Evolutionary conservation across 257 asterid genomes (phyloP).

Genomic region (Solanum tarapatanum): DNA sequence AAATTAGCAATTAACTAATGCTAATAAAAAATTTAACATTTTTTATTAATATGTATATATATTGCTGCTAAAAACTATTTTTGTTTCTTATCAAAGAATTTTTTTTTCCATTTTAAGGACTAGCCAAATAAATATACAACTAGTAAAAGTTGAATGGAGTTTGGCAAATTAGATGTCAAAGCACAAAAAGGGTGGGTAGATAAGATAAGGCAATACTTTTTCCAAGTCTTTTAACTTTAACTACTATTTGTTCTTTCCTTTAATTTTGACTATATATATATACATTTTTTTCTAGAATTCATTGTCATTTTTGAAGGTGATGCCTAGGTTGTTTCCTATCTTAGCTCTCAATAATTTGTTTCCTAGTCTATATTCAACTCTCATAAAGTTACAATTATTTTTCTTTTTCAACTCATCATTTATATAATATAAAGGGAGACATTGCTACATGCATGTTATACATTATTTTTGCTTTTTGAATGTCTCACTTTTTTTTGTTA

Average conservation of each 20-base stretch:
- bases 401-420: not conserved
- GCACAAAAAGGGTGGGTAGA: slow-evolving; percentile 1
- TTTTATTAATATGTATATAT: too few relatives aligned
- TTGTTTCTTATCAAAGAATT: too few relatives aligned
- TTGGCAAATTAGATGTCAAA: not conserved
- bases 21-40: too few relatives aligned
- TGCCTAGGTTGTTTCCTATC: not conserved
- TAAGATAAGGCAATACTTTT: not conserved
- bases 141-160: not conserved
- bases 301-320: not conserved
- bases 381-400: not conserved
- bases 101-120: not conserved
- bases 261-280: not conserved
- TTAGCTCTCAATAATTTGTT: not conserved
- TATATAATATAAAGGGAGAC: not conserved
- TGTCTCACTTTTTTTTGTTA: not conserved
- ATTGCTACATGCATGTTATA: not conserved
- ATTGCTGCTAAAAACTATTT: not conserved
- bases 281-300: not conserved
- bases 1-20: too few relatives aligned
- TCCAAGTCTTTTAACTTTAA: not conserved
- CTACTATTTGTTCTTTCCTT: not conserved
- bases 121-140: not conserved
- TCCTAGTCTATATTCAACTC: not conserved
- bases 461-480: not conserved